Percentiles rank a stretch among this genome's conserved stretches.
These are phyloP conservation scores for Metarhizium robertsii DNA, from an alignment of 2,329 filamentous ascomycete species.

Conservation along the genomic window DNA sequence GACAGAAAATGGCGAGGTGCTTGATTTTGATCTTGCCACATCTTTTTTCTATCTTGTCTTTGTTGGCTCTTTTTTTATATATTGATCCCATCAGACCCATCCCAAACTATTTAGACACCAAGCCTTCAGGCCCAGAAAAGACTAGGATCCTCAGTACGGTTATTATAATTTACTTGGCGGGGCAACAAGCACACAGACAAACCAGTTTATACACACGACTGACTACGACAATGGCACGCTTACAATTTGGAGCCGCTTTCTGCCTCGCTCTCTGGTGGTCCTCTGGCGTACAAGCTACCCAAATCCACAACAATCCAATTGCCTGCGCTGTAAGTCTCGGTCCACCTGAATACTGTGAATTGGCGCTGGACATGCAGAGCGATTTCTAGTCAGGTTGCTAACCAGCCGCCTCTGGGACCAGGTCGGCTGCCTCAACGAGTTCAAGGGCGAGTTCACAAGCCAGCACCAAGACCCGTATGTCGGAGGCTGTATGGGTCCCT, in stretches of 20 bases:
- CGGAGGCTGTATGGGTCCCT: neutral
- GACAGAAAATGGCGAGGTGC: too few species aligned
- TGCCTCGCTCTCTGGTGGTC: conserved; percentile 11
- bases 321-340: neutral
- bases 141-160: too few species aligned
- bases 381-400: neutral
- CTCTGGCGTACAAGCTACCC: neutral
- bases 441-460: neutral
- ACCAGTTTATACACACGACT: too few species aligned
- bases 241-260: neutral
- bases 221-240: conserved; percentile 2
- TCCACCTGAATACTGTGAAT: neutral
- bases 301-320: neutral
- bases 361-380: neutral
- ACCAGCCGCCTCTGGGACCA: neutral
- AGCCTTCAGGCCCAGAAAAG: too few species aligned
- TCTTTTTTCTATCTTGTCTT: too few species aligned
- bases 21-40: too few species aligned
- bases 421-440: neutral
- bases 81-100: too few species aligned
- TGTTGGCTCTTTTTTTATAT: too few species aligned
- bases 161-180: too few species aligned
- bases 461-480: neutral
- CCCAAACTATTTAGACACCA: too few species aligned
- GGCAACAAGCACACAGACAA: too few species aligned